Conservation (phyloP, 257 asterid species). For the Solanum ossicruentum region DNA sequence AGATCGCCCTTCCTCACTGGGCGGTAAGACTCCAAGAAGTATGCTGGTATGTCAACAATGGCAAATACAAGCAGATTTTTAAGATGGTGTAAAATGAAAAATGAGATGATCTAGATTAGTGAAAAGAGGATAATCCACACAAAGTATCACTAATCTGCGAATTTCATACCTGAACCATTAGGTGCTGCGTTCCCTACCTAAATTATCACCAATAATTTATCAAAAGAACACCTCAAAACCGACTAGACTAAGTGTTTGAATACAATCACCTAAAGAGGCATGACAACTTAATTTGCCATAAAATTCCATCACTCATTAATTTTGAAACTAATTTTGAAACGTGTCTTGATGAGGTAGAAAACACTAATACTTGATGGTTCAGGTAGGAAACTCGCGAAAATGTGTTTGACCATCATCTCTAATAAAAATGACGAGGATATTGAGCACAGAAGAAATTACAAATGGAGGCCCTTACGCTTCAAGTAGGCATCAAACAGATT, state of each 20-base stretch:
- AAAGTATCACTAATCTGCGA: background rate
- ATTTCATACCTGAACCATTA: background rate
- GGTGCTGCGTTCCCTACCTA: background rate
- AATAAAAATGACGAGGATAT: background rate
- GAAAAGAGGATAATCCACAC: background rate
- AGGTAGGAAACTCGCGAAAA: background rate
- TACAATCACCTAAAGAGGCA: background rate
- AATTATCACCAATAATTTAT: background rate
- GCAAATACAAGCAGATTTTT: background rate
- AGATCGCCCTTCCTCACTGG: constrained; percentile 77
- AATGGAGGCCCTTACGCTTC: constrained; percentile 37
- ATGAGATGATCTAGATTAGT: background rate
- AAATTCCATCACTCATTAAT: background rate
- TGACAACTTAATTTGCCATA: background rate
- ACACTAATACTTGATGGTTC: background rate
- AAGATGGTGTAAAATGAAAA: background rate
- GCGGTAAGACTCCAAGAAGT: constrained; percentile 70
- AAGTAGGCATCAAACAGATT: constrained; percentile 65
- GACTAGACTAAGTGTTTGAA: background rate
- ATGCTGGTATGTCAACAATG: constrained; percentile 27
- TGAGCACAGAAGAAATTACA: background rate
- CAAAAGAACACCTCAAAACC: background rate
- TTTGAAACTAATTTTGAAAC: background rate
- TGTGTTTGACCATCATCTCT: background rate
- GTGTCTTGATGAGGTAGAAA: background rate